Base-by-base conservation (phyloP, 2,329 filamentous ascomycete species). In the Verruconis gallopava region DNA sequence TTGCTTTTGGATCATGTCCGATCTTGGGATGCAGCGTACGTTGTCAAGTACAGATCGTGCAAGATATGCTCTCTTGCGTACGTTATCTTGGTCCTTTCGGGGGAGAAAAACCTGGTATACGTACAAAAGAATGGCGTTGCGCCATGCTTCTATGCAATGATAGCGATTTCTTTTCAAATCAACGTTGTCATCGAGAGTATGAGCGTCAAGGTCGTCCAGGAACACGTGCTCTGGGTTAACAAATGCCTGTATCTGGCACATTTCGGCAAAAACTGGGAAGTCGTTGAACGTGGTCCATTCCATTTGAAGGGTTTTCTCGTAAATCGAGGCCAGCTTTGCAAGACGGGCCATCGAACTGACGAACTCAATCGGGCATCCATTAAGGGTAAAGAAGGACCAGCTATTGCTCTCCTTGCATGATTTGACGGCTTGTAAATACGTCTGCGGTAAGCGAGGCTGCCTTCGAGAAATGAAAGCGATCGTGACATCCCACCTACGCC, bases 1-100 rank as follows among this genome's bases (percentile, higher is more conserved):
- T 34, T 62, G 60, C 39, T 62, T 62, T 44, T 61, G 58, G 0
- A 55, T 48, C 35, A 56, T 22, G 13, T 38, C 37, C 2, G 20
- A 15, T 14, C 18, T 15, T 4, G 37, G 37, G 20, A 38, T 38
- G 20, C 37, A 38, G 11, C 37, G 18, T 12, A 38, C 37, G 18
- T 9, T 14, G 15, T 38, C 37, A 13, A 38, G 37, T 2, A 38
- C 21, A n/a, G 28, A 3, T 4, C 37, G 17, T 21, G 18, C 21
- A 15, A 21, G 37, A 28, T 38, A 14, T 12, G 11, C n/a, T 15
- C 21, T 38, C 21, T 38, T 21, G 12, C 37, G 37, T 3, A 38
- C 11, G 13, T 21, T 14, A 9, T 13, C 5, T 2, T 13, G 11
- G 21, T 38, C 37, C 20, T 38, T 19, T 38, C 17, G 3, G 19